phyloP scores from a whole-genome alignment of 805 yeast species.

The Brettanomyces naardenensis region DNA sequence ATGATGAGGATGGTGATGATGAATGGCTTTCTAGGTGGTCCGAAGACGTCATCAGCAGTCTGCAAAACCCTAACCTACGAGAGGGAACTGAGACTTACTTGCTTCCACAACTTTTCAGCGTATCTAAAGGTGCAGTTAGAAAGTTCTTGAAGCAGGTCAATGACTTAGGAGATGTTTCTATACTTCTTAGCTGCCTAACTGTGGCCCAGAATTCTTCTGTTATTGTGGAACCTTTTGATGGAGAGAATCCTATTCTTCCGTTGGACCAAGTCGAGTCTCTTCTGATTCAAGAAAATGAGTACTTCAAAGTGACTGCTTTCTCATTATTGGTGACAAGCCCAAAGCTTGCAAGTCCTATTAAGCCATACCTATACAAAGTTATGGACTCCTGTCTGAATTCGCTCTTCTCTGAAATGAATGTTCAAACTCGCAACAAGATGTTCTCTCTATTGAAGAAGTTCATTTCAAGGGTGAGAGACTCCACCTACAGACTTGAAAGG shows the following conservation, averaged over 20 bases:
- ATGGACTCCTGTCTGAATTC: constrained; percentile 38
- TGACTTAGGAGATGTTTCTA: constrained; percentile 24
- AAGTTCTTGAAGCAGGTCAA: constrained; percentile 19
- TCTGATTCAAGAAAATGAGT: constrained; percentile 36
- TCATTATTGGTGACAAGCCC: constrained; percentile 55
- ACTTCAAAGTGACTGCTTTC: constrained; percentile 44
- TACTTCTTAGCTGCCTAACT: constrained; percentile 47
- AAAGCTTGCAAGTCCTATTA: constrained; percentile 52
- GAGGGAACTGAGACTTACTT: constrained; percentile 50
- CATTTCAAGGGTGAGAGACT: constrained; percentile 58
- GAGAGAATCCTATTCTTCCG: constrained; percentile 24
- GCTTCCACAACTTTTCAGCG: constrained; percentile 53
- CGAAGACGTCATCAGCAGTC: constrained; percentile 25
- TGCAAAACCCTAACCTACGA: constrained; percentile 27
- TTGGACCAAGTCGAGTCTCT: constrained; percentile 28
- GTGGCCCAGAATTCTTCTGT: constrained; percentile 58
- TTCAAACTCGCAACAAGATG: constrained; percentile 63
- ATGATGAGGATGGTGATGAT: constrained; percentile 12
- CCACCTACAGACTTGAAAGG: constrained; percentile 50
- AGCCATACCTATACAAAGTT: constrained; percentile 33
- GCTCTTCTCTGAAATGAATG: constrained; percentile 55
- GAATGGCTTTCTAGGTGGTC: constrained; percentile 52
- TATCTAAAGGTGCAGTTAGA: constrained; percentile 33
- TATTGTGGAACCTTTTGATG: constrained; percentile 40
- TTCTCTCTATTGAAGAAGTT: constrained; percentile 55